Percentiles rank a stretch among this genome's conserved stretches.
These are phyloP conservation scores for Scutellaria minor DNA, from an alignment of 257 asterid genomes.

Conservation along the genomic window DNA sequence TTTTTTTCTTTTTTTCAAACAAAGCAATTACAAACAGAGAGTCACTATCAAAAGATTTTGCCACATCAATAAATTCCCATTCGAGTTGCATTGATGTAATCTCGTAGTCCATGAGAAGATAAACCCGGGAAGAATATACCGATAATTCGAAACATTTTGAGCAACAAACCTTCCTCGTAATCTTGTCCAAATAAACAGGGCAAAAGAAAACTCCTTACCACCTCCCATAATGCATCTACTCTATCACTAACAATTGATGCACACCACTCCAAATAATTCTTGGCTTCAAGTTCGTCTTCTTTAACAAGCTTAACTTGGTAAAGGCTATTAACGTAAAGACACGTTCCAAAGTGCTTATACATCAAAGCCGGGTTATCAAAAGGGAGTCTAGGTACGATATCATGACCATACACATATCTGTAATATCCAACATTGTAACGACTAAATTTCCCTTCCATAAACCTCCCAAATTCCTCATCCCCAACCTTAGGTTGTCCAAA, in stretches of 20 bases:
- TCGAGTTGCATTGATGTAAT: conserved; percentile 61
- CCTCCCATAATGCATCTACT: conserved; percentile 62
- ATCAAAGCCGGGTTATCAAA: conserved; percentile 40
- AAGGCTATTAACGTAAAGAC: conserved; percentile 49
- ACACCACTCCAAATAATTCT: conserved; percentile 43
- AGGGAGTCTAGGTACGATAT: conserved; percentile 65
- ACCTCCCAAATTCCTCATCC: conserved; percentile 51
- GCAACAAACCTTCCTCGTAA: conserved; percentile 52
- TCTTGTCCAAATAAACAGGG: conserved; percentile 51
- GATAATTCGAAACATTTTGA: conserved; percentile 35
- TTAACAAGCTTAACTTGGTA: conserved; percentile 58
- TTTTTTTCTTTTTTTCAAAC: no score
- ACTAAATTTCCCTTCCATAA: conserved; percentile 45
- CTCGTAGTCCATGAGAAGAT: conserved; percentile 56
- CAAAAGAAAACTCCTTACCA: conserved; percentile 61
- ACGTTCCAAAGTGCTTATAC: conserved; percentile 72
- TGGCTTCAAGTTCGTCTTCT: conserved; percentile 43
- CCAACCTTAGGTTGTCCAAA: conserved; percentile 83
- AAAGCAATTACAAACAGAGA: no score
- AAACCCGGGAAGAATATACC: conserved; percentile 55
- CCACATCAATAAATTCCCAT: conserved; percentile 42
- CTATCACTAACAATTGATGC: conserved; percentile 34
- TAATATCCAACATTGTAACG: conserved; percentile 40
- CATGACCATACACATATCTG: conserved; percentile 65
- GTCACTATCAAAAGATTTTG: not conserved